Base-by-base conservation (phyloP, 495 filamentous ascomycete species). In the Aspergillus conjunctus region DNA sequence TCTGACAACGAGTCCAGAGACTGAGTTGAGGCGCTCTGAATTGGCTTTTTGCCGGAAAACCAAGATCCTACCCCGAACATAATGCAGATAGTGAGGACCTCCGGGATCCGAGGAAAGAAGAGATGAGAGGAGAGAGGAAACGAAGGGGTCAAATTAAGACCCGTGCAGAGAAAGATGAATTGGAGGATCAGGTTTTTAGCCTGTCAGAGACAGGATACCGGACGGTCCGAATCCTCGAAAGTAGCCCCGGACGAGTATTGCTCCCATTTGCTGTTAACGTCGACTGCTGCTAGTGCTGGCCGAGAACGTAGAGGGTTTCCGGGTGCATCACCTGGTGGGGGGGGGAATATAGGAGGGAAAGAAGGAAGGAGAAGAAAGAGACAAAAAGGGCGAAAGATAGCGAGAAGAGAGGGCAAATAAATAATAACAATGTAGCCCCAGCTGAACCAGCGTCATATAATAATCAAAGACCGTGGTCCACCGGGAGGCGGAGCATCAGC, bases 1-100 rank as follows among this genome's bases (percentile, higher is more conserved):
- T 90, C 87, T 49, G 80, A 77, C 45, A 81, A 62, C 51, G 85
- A 79, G 69, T 82, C 83, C 57, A 89, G 63, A 22, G 83, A 87
- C 71, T 83, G 81, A 3, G 81, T 83, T 15, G 82, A 82, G 50
- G 74, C 71, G 68, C 73, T 75, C 52, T 61, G 58, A 50, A 71
- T 74, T 22, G 74, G 76, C 76, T 79, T 85, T 60, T 80, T 79
- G 66, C 78, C 77, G 59, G 81, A 80, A 15, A 89, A 69, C 84
- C 83, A 86, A 54, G 83, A 83, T 58, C 81, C 79, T 54, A 83
- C 69, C 43, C 72, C 68, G 51, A 79, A 61, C 78, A 81, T 81
- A 33, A 34, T 68, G 66, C 17, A 31, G 22, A 48, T 20, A 49
- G n/a, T 12, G 33, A 26, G 26, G 11, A 52, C 30, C 45, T 17